A percentile compares a stretch with the other conserved stretches of the same genome.
These are phyloP conservation scores for Syzygium grande DNA, from an alignment of 345 rosid genomes.

Conservation along the genomic window DNA sequence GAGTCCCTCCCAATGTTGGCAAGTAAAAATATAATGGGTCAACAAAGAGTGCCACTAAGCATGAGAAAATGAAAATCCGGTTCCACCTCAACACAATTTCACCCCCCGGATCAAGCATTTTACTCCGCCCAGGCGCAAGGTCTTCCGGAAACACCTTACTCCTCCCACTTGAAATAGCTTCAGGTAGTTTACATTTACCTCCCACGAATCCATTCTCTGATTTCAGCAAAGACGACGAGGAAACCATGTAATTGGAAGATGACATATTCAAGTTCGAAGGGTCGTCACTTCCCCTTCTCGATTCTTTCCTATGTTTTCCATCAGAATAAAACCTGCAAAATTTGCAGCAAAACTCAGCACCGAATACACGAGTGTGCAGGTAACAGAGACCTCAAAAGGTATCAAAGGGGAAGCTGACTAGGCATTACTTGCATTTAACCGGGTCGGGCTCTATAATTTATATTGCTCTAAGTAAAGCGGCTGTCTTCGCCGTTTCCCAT, in stretches of 20 bases:
- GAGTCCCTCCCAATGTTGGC: conserved; percentile 44
- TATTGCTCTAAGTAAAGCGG: not conserved
- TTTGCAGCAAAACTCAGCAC: not conserved
- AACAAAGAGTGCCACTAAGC: conserved; percentile 81
- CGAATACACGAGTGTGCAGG: not conserved
- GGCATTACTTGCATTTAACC: not conserved
- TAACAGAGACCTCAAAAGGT: not conserved
- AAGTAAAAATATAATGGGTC: conserved; percentile 82
- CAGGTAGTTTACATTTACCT: conserved; percentile 32
- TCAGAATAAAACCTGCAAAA: conserved; percentile 62
- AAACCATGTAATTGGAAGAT: conserved; percentile 24
- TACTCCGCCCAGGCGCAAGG: conserved; percentile 48
- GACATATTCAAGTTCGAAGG: conserved; percentile 35
- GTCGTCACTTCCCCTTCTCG: conserved; percentile 34
- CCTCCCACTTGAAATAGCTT: conserved; percentile 26
- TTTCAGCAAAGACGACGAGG: conserved; percentile 41
- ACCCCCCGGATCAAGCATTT: conserved; percentile 80
- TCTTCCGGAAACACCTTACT: conserved; percentile 32
- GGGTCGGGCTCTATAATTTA: not conserved
- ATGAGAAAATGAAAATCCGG: conserved; percentile 62
- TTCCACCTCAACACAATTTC: conserved; percentile 81
- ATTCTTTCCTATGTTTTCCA: conserved; percentile 37
- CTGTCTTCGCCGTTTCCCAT: not conserved
- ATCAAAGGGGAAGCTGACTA: not conserved
- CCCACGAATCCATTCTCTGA: conserved; percentile 40